Evolutionary conservation across 345 rosid species (phyloP), one percentile per base, ranked within the genome.

Genomic region (Lepidium africanum): DNA sequence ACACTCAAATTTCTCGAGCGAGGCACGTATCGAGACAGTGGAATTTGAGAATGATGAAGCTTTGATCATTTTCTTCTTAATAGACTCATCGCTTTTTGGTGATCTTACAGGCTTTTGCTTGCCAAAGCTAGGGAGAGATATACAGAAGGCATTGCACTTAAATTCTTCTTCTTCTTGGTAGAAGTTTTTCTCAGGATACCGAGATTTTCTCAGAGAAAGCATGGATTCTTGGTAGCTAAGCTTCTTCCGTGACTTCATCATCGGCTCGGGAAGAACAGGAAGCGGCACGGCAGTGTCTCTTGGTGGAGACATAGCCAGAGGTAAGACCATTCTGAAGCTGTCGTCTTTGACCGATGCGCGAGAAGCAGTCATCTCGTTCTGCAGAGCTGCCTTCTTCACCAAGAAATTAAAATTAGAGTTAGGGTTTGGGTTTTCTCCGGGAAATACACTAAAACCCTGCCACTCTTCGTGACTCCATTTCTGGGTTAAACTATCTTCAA

Each of bases 1-100:
- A 27, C 98, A 92, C 64, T 92, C 98, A 11, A 89, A 92, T 49
- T 86, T 92, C 73, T 92, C 96, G 23, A 92, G 41, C 0, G 96
- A 92, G 23, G 87, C 87, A 4, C 84, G 76, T 69, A 89, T 76
- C 8, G 96, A 89, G 33, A 82, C 71, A 8, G 49, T 63, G 11
- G 74, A 45, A 36, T 46, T 62, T 19, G 78, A 61, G 43, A 74
- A 74, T 5, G 78, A 67, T n/a, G 78, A 53, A 5, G 69, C 64
- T 69, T 63, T 69, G 48, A 58, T 69, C 65, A 69, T 75, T n/a
- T 63, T 69, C 59, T 68, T 77, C 62, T 59, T 73, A 9, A 57
- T 52, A 4, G 71, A 69, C 35, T 56, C 71, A 1, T 70, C 75
- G 5, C 71, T 42, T 70, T 70, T 70, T 10, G 75, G 74, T 59